These are phyloP conservation scores for Pestalotiopsis fici DNA, from an alignment of 2,329 filamentous ascomycete genomes.

Conservation along the genomic window DNA sequence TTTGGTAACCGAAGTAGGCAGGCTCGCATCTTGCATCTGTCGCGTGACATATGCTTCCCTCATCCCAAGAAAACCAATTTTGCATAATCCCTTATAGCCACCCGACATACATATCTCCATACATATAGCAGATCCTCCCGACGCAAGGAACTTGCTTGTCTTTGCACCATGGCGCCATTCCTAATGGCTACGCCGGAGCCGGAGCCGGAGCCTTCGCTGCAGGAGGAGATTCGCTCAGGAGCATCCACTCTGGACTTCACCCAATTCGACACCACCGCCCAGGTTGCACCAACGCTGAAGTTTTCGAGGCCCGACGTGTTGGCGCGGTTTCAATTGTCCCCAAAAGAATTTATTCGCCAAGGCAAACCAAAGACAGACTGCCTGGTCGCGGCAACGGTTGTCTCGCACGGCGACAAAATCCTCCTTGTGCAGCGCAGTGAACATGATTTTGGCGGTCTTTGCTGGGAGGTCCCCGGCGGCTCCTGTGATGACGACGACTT, in stretches of 20 bases:
- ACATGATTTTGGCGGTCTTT: slow-evolving; percentile 43
- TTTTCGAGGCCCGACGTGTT: slow-evolving; percentile 6
- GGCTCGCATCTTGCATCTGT: not conserved
- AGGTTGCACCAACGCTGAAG: not conserved
- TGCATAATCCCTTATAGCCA: not conserved
- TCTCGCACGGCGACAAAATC: slow-evolving; percentile 35
- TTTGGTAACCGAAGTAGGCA: not conserved
- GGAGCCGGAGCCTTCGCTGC: not conserved
- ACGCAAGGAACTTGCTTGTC: not conserved
- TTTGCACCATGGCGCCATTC: not conserved
- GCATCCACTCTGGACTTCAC: not conserved
- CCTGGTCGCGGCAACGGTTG: slow-evolving; percentile 28
- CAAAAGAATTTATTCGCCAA: slow-evolving; percentile 12
- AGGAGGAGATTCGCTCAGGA: not conserved
- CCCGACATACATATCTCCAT: not conserved
- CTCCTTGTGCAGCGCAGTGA: slow-evolving; percentile 48
- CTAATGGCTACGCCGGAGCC: not conserved
- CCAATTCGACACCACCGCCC: not conserved
- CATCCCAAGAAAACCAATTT: not conserved
- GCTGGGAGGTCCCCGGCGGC: slow-evolving; percentile 53
- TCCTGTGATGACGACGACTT: slow-evolving; percentile 41
- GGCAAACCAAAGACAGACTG: slow-evolving; percentile 1
- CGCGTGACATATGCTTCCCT: not conserved
- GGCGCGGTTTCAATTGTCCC: slow-evolving; percentile 12
- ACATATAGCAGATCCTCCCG: not conserved